Conservation (phyloP, 176 grass and related monocot species). For the Saccharum spontaneum region DNA sequence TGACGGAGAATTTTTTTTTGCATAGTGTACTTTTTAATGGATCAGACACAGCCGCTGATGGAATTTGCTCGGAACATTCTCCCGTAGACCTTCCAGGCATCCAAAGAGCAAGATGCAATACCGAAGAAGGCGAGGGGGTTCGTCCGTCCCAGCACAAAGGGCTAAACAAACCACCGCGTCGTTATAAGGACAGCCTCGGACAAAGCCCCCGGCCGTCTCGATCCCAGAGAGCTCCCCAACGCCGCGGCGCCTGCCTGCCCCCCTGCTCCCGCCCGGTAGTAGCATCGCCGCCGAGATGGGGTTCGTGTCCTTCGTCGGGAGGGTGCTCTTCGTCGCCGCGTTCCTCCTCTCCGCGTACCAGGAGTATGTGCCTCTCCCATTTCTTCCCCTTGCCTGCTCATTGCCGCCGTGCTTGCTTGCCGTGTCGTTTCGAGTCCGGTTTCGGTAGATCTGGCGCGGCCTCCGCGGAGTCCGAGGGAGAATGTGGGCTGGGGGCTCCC, state of each 20-base stretch:
- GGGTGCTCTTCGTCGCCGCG: constrained; percentile 75
- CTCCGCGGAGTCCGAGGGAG: neutral
- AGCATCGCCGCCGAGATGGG: constrained; percentile 50
- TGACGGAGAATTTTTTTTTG: no score
- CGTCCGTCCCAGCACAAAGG: neutral
- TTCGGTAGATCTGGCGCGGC: constrained; percentile 44
- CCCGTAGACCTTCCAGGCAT: no score
- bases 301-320: constrained; percentile 80
- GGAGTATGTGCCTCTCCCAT: constrained; percentile 53
- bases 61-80: neutral
- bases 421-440: neutral
- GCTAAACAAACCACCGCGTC: neutral
- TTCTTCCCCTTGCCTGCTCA: neutral
- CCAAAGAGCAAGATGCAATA: no score
- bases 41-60: no score
- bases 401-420: neutral
- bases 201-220: constrained; percentile 20
- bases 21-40: no score
- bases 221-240: constrained; percentile 37
- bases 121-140: neutral
- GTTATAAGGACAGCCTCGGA: constrained; percentile 39
- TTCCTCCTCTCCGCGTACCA: constrained; percentile 93
- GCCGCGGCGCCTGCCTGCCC: neutral
- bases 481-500: neutral
- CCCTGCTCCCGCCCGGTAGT: neutral